Evolutionary conservation across 2,329 filamentous ascomycete genomes (phyloP), one percentile per base, ranked within the genome.

Genomic region (Stromatinia cepivora): DNA sequence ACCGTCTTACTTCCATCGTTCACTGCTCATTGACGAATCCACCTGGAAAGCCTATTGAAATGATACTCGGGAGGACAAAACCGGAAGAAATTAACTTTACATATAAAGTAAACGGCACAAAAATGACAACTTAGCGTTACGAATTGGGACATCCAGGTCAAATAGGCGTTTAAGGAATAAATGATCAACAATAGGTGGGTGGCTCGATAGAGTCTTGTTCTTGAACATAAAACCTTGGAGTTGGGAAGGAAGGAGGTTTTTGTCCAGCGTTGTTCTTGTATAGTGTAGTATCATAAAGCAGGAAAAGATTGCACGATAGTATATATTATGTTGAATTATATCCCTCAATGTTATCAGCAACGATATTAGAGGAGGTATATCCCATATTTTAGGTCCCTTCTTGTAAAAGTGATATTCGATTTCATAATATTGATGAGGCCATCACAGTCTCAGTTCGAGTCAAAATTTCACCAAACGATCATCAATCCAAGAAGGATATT

Each of bases 131-230:
- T 52, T 63, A 52, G 61, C 61, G 46, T 52, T 39, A 63, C 20
- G 61, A 52, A 63, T 25, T 36, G 61, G 61, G 61, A 13, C 13
- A 63, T 63, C 10, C 6, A 20, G 9, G 46, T 39, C 31, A 63
- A 52, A 52, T 39, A n/a, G 46, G 61, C 61, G 61, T 28, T 63
- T 39, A 11, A 34, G 46, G 8, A 39, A 52, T 52, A 17, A 63
- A 63, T 25, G 13, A 63, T 28, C 34, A 36, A 50, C n/a, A 20
- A 13, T 13, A 34, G 61, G 13, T 52, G 34, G 22, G 22, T 3
- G 22, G 31, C 54, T 50, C n/a, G 3, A n/a, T 59, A 63, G 13
- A 57, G 15, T 25, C 22, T 52, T 22, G n/a, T 52, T 28, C 46
- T 39, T 63, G 46, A 52, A 52, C 5, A 39, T 63, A 50, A 39